Percentiles rank a stretch among this genome's conserved stretches.
Evolutionary conservation across 352 stramenopile species (phyloP).

Genomic region (Elongisporangium senticosum): DNA sequence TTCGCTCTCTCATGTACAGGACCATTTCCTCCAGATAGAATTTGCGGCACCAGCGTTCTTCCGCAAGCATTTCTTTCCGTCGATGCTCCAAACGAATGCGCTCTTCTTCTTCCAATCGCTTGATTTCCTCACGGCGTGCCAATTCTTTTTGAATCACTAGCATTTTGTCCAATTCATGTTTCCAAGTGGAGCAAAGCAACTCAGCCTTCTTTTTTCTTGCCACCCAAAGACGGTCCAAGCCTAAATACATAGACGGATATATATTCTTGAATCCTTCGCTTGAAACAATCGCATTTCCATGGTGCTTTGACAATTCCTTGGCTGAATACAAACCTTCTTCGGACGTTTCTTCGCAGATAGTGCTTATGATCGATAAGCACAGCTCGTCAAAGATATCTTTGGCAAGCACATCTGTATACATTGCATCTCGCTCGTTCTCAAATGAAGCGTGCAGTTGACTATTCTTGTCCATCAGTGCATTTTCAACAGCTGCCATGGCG

Average conservation of each 20-base stretch:
- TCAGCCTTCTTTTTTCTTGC: slow-evolving; percentile 28
- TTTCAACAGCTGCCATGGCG: slow-evolving; percentile 50
- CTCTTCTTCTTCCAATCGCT: slow-evolving; percentile 45
- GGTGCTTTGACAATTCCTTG: neutral
- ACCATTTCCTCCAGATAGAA: slow-evolving; percentile 71
- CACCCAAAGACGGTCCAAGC: slow-evolving; percentile 41
- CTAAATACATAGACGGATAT: slow-evolving; percentile 6
- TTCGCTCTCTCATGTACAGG: slow-evolving; percentile 51
- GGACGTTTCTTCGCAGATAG: slow-evolving; percentile 22
- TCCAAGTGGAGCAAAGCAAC: slow-evolving; percentile 32
- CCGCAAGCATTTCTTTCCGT: slow-evolving; percentile 60
- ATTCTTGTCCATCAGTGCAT: slow-evolving; percentile 30
- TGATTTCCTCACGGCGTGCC: slow-evolving; percentile 41
- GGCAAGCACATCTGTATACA: slow-evolving; percentile 15
- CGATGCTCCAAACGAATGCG: slow-evolving; percentile 25
- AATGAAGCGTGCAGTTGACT: slow-evolving; percentile 18
- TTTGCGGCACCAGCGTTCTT: slow-evolving; percentile 47
- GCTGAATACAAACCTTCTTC: slow-evolving; percentile 10
- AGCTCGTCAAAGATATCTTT: slow-evolving; percentile 21
- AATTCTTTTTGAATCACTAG: slow-evolving; percentile 41
- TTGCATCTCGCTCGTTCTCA: slow-evolving; percentile 22
- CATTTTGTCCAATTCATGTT: slow-evolving; percentile 38
- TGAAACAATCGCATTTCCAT: slow-evolving; percentile 8
- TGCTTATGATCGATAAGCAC: slow-evolving; percentile 11
- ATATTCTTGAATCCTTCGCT: slow-evolving; percentile 2